Evolutionary conservation across 2,329 filamentous ascomycete species (phyloP).

Genomic region (Mycocentrospora acerina): DNA sequence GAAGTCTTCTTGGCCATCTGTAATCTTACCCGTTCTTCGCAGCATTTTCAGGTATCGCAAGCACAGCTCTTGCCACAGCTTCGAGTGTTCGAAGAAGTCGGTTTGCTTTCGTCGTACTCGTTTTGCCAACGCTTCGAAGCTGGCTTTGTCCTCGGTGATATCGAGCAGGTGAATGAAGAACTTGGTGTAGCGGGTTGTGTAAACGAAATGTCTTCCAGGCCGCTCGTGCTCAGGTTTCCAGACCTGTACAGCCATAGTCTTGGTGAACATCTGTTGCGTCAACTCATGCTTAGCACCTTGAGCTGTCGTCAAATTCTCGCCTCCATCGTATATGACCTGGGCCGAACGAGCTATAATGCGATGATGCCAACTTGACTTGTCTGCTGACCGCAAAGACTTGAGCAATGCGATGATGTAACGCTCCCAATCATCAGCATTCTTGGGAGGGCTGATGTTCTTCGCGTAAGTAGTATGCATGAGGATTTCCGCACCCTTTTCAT

Average conservation of each 20-base stretch:
- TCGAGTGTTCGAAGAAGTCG: constrained; percentile 67
- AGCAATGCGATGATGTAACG: constrained; percentile 65
- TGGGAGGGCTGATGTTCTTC: constrained; percentile 51
- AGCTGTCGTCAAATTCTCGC: constrained; percentile 53
- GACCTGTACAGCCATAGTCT: constrained; percentile 91
- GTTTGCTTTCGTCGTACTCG: constrained; percentile 79
- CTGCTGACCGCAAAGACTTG: constrained; percentile 64
- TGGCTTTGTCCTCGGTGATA: constrained; percentile 71
- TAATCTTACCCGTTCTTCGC: constrained; percentile 58
- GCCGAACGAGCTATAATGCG: constrained; percentile 78
- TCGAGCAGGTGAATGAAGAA: constrained; percentile 78
- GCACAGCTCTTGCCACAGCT: constrained; percentile 64
- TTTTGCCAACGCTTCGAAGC: constrained; percentile 75
- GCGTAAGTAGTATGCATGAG: constrained; percentile 58
- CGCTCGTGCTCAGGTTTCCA: constrained; percentile 91
- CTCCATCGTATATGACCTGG: constrained; percentile 61
- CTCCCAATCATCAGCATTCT: constrained; percentile 57
- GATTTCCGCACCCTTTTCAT: constrained; percentile 51
- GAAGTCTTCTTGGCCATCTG: constrained; percentile 63
- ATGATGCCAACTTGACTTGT: constrained; percentile 95
- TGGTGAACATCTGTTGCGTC: constrained; percentile 84
- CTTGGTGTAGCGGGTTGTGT: constrained; percentile 81
- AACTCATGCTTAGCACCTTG: constrained; percentile 73
- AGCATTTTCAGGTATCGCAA: constrained; percentile 60
- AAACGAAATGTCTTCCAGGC: constrained; percentile 85